Evolutionary conservation across 306 rosid species (phyloP).

Genomic region (Rubus parviflorus): DNA sequence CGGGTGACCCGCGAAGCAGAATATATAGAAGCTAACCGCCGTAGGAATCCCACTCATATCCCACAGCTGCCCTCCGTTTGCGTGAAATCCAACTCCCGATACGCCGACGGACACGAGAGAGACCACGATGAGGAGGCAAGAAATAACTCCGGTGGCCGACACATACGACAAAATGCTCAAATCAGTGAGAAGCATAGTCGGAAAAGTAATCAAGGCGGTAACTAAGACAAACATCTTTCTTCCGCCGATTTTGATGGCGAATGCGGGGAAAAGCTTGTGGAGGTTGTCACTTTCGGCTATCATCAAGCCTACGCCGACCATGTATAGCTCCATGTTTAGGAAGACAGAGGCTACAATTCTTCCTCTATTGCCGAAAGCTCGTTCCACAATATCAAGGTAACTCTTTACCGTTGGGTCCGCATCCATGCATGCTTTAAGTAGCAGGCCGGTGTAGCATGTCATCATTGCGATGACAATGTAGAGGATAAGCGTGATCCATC

Average conservation of each 20-base stretch:
- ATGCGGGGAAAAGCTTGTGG: too few relatives aligned
- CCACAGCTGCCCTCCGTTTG: neutral
- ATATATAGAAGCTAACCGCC: too few relatives aligned
- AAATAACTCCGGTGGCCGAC: constrained; percentile 7
- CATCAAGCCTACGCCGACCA: too few relatives aligned
- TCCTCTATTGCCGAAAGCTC: neutral
- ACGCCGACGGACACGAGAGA: constrained; percentile 12
- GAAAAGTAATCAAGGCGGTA: constrained; percentile 8
- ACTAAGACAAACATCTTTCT: constrained; percentile 10
- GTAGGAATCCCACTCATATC: constrained; percentile 2
- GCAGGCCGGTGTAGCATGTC: too few relatives aligned
- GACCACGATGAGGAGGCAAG: neutral
- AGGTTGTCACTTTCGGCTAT: too few relatives aligned
- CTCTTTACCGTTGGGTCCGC: too few relatives aligned
- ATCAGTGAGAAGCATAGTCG: neutral
- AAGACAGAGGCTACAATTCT: too few relatives aligned
- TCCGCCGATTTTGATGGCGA: neutral
- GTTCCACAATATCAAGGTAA: neutral
- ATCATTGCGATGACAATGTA: too few relatives aligned
- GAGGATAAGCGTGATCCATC: too few relatives aligned
- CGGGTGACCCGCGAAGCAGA: too few relatives aligned
- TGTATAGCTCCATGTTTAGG: too few relatives aligned
- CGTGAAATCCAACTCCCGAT: constrained; percentile 17
- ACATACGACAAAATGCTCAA: constrained; percentile 13
- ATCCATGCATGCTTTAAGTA: too few relatives aligned